Evolutionary conservation across 208 protist species (phyloP).

Genomic region (Wallacemonas rigidus): DNA sequence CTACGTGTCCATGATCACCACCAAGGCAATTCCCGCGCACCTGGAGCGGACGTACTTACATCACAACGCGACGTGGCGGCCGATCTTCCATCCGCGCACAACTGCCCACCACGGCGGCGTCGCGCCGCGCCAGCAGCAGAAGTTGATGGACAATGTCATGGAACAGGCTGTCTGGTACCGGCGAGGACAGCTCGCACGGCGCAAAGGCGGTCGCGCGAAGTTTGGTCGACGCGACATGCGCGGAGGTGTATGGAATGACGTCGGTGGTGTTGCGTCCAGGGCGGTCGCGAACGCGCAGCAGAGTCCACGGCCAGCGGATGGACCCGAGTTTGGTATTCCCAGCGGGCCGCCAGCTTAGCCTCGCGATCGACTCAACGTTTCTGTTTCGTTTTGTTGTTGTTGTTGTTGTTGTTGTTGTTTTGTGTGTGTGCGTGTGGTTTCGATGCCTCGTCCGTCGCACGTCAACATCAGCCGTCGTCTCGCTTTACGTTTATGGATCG

Average conservation of each 20-base stretch:
- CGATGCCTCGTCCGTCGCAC: too few species aligned
- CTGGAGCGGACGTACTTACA: conserved; percentile 80
- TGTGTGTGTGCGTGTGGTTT: not conserved
- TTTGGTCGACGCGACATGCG: conserved; percentile 54
- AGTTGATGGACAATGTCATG: conserved; percentile 71
- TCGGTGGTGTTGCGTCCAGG: conserved; percentile 56
- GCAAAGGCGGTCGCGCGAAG: conserved; percentile 83
- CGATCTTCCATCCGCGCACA: conserved; percentile 65
- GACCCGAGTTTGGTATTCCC: conserved; percentile 46
- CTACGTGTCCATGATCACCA: conserved; percentile 84
- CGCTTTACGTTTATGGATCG: too few species aligned
- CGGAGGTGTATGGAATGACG: conserved; percentile 77
- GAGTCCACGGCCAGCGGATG: conserved; percentile 38
- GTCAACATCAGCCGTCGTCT: too few species aligned
- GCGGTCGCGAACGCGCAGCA: conserved; percentile 46
- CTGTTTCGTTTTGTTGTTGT: not conserved
- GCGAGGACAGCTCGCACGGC: conserved; percentile 54
- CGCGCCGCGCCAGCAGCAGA: conserved; percentile 68
- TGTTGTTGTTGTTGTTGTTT: conserved; percentile 8
- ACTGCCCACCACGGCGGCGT: conserved; percentile 69
- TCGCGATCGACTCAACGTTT: not conserved
- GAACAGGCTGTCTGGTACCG: conserved; percentile 69
- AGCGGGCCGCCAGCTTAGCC: conserved; percentile 52
- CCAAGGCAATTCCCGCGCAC: conserved; percentile 80
- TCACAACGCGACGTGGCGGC: conserved; percentile 85